Evolutionary conservation across 2,329 filamentous ascomycete genomes (phyloP).

Genomic region (Rosellinia necatrix): DNA sequence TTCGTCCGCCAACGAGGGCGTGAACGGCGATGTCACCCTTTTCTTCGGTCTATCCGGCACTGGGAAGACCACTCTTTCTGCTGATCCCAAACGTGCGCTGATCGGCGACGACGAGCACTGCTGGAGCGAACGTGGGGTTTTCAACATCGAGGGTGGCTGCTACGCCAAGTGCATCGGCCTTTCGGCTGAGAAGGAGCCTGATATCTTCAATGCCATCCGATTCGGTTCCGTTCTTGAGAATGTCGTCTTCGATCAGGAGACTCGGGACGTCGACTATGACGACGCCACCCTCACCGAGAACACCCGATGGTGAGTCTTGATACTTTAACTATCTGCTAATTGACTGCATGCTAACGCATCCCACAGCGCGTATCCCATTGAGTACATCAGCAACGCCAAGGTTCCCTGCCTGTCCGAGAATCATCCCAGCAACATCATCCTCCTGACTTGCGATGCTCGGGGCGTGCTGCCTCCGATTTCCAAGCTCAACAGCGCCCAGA

Average conservation of each 20-base stretch:
- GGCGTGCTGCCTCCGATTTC: conserved; percentile 97
- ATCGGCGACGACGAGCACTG: conserved; percentile 99
- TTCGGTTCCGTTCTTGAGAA: conserved; percentile 99
- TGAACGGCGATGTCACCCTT: conserved; percentile 92
- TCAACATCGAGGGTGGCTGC: conserved; percentile 99
- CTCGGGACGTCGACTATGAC: conserved; percentile 92
- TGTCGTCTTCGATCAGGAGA: conserved; percentile 92
- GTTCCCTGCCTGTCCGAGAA: conserved; percentile 87
- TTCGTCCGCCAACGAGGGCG: conserved; percentile 97
- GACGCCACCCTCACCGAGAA: conserved; percentile 96
- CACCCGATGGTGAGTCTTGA: conserved; percentile 70
- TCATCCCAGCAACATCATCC: conserved; percentile 96
- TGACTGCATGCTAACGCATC: conserved; percentile 23
- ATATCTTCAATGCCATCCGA: conserved; percentile 94
- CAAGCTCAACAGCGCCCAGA: conserved; percentile 91
- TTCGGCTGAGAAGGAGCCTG: conserved; percentile 97
- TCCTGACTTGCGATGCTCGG: conserved; percentile 96
- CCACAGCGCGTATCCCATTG: conserved; percentile 85
- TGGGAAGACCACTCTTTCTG: conserved; percentile 97
- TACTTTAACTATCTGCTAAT: not conserved
- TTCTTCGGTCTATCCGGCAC: conserved; percentile 99
- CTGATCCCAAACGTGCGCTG: conserved; percentile 92
- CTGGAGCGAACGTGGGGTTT: conserved; percentile 95
- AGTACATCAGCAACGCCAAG: conserved; percentile 99
- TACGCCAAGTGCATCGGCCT: conserved; percentile 99